A percentile compares a stretch with the other conserved stretches of the same genome.
Conservation (phyloP, 2,329 filamentous ascomycete genomes). For the Ploettnerulaceae sp. region DNA sequence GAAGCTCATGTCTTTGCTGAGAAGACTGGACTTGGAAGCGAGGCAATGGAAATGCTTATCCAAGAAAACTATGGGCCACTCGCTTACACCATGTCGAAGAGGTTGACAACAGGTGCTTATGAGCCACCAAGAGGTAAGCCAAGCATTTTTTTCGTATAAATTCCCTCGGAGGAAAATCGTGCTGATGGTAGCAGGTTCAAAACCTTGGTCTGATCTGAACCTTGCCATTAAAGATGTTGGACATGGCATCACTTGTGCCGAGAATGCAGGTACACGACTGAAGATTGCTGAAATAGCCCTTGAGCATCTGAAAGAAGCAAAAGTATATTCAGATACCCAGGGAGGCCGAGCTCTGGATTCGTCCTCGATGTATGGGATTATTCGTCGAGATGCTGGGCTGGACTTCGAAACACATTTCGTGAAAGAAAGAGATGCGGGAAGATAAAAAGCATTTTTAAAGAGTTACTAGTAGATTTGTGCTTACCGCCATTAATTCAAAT, state of each 20-base stretch:
- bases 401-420: slow-evolving; percentile 41
- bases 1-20: slow-evolving; percentile 44
- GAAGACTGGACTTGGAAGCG: slow-evolving; percentile 39
- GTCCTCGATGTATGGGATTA: slow-evolving; percentile 46
- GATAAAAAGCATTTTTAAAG: too few species aligned
- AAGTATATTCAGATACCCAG: slow-evolving; percentile 33
- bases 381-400: slow-evolving; percentile 41
- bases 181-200: slow-evolving; percentile 19
- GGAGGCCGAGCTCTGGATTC: slow-evolving; percentile 42
- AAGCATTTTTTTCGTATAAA: neutral
- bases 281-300: slow-evolving; percentile 41
- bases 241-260: slow-evolving; percentile 43
- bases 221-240: slow-evolving; percentile 49
- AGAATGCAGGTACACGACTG: slow-evolving; percentile 37
- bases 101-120: slow-evolving; percentile 41
- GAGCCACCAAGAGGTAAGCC: slow-evolving; percentile 35
- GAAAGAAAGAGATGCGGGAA: too few species aligned
- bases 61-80: slow-evolving; percentile 39
- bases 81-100: slow-evolving; percentile 39
- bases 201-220: slow-evolving; percentile 44
- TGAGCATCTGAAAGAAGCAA: slow-evolving; percentile 41
- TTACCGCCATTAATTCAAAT: too few species aligned
- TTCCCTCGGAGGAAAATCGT: neutral
- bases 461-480: too few species aligned
- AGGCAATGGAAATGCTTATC: slow-evolving; percentile 39